Conservation (phyloP, 177 flowering plant genomes). For the Vitis hybrid region DNA sequence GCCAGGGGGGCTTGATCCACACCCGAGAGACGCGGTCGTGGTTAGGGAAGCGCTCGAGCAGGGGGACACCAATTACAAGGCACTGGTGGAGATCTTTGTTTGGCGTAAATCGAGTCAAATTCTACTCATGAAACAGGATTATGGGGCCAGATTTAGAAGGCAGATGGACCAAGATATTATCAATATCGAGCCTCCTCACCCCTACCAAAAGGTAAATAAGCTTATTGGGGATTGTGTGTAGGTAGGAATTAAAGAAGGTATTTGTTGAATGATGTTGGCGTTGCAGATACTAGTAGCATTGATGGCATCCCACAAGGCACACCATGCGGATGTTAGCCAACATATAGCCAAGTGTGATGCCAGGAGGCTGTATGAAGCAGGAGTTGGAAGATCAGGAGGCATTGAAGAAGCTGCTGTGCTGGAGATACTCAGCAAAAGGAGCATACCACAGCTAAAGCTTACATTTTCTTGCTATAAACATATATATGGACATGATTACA, state of each 20-base stretch:
- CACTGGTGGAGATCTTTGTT: slow-evolving; percentile 58
- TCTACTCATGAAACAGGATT: slow-evolving; percentile 55
- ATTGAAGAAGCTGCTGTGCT: slow-evolving; percentile 57
- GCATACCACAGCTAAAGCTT: slow-evolving; percentile 64
- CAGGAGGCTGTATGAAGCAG: slow-evolving; percentile 60
- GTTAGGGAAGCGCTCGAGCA: slow-evolving; percentile 52
- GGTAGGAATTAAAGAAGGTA: too few relatives aligned
- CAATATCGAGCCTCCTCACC: slow-evolving; percentile 50
- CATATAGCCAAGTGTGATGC: slow-evolving; percentile 76
- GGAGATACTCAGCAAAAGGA: slow-evolving; percentile 69
- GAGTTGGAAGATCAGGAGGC: slow-evolving; percentile 52
- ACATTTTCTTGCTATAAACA: slow-evolving; percentile 61
- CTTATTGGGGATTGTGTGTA: background rate
- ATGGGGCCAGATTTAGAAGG: slow-evolving; percentile 44
- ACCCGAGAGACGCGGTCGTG: slow-evolving; percentile 56
- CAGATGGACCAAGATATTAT: slow-evolving; percentile 62
- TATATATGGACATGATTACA: slow-evolving; percentile 71
- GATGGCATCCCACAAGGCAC: slow-evolving; percentile 76
- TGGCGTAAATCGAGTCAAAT: slow-evolving; percentile 73
- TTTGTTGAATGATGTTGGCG: slow-evolving; percentile 3
- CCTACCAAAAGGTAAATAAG: slow-evolving; percentile 56
- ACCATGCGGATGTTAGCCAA: slow-evolving; percentile 49
- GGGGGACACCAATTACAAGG: slow-evolving; percentile 34
- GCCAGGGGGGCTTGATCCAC: slow-evolving; percentile 32
- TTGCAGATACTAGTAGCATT: slow-evolving; percentile 61